Evolutionary conservation across 768 basidiomycete species (phyloP).

Genomic region (Pulveroboletus sp.): DNA sequence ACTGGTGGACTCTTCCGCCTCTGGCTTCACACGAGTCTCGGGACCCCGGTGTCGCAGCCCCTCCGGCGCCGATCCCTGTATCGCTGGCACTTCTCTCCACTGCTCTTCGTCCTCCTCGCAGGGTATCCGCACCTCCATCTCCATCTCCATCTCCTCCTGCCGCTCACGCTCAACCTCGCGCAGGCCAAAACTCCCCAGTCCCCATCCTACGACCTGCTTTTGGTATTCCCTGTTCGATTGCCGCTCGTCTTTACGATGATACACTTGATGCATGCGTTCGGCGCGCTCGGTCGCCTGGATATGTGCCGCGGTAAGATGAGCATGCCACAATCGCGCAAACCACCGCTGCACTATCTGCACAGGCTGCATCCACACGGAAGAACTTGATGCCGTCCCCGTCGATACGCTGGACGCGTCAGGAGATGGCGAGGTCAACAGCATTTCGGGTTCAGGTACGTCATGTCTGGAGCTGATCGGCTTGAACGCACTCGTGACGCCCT

Average conservation of each 20-base stretch:
- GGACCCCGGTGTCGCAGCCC: constrained; percentile 10
- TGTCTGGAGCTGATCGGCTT: constrained; percentile 7
- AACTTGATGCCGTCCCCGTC: neutral
- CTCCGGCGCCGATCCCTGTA: neutral
- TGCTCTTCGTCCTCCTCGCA: constrained; percentile 22
- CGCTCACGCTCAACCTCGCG: constrained; percentile 32
- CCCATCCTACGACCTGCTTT: constrained; percentile 53
- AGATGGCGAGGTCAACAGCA: constrained; percentile 1
- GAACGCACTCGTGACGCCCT: constrained; percentile 52
- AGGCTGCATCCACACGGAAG: constrained; percentile 4
- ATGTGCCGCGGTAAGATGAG: constrained; percentile 66
- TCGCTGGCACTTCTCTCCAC: constrained; percentile 10
- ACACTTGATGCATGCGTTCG: constrained; percentile 61
- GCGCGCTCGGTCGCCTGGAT: constrained; percentile 64
- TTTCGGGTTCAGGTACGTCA: neutral
- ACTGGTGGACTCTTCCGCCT: constrained; percentile 3
- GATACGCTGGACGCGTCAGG: constrained; percentile 9
- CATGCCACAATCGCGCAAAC: constrained; percentile 61
- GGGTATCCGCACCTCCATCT: neutral
- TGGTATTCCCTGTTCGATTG: constrained; percentile 24
- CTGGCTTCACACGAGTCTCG: neutral
- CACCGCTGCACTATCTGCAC: constrained; percentile 43
- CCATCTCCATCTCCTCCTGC: constrained; percentile 12
- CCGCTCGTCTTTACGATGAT: constrained; percentile 33
- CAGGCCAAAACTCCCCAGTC: constrained; percentile 64